Evolutionary conservation across 768 basidiomycete species (phyloP), one percentile per base, ranked within the genome.

Genomic region (Amyloporia xantha): DNA sequence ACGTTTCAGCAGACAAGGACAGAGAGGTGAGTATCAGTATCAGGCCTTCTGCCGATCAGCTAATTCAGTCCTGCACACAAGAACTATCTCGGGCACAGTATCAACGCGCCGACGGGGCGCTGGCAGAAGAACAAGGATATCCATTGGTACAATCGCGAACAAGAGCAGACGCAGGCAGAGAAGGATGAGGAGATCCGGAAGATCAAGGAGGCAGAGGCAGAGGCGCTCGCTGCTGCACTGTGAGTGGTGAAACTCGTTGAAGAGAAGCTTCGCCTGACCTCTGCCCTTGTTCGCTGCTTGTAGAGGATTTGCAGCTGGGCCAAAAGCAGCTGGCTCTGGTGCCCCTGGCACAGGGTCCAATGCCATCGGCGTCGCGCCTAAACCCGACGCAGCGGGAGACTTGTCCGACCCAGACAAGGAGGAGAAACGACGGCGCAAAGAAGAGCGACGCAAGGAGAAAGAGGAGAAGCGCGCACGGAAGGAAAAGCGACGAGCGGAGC

Each of bases 121-220:
- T 98, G 94, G 94, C 94, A 96, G 69, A 94, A 94, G 69, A 91
- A 92, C 71, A 92, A 94, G 64, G 94, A 98, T 60, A 70, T 98
- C 13, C 93, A 95, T 59, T 98, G 94, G 94, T 98, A 95, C 62
- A 79, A 71, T 58, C 81, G 93, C 24, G 90, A 92, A 4, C 23
- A 52, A 27, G 59, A 62, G 1, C 54, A 59, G 12, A 57, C 56
- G 2, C 78, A 78, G 12, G 63, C 64, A 10, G 79, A 81, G 53
- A 71, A 78, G 47, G 58, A 46, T 0, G 91, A 85, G 52, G 94
- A 97, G 69, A 84, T 96, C 26, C 69, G 78, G 48, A 79, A 75
- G 59, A 63, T 96, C 54, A 95, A 96, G 64, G 86, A 92, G 60
- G 76, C 84, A 13, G 94, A 97, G 62, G 89, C 86, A 20, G 91